Evolutionary conservation across 306 rosid species (phyloP).

Genomic region (Astragalus membranaceus): DNA sequence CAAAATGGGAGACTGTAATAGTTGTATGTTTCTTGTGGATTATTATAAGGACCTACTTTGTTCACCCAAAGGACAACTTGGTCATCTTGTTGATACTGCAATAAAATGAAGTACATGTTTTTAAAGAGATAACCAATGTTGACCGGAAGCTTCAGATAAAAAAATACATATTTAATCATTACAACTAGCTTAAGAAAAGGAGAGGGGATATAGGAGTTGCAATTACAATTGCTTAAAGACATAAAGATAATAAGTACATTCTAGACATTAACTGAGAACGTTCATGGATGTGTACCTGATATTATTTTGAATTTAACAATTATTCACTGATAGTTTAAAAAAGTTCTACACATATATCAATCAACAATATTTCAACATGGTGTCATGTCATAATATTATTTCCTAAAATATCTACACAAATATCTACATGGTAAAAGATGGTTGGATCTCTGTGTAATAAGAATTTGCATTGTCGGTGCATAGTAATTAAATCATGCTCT

Average conservation of each 20-base stretch:
- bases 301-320: not conserved
- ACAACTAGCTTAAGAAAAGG: not conserved
- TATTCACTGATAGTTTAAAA: no score
- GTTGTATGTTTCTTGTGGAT: constrained; percentile 98
- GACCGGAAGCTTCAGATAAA: not conserved
- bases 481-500: no score
- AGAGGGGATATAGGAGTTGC: not conserved
- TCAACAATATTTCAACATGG: no score
- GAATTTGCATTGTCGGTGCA: no score
- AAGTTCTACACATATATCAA: no score
- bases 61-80: constrained; percentile 88
- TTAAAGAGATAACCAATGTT: not conserved
- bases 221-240: not conserved
- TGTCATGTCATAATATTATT: no score
- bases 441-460: no score
- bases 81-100: constrained; percentile 72
- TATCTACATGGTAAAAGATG: no score
- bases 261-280: not conserved
- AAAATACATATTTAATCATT: not conserved
- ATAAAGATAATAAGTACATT: not conserved
- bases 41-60: constrained; percentile 97
- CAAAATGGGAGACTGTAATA: constrained; percentile 95
- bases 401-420: no score
- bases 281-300: not conserved
- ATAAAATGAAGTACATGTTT: constrained; percentile 1